Percentiles rank a stretch among this genome's conserved stretches.
These are phyloP conservation scores for Nymphaea thermarum DNA, from an alignment of 164 flowering plant genomes.

Conservation along the genomic window DNA sequence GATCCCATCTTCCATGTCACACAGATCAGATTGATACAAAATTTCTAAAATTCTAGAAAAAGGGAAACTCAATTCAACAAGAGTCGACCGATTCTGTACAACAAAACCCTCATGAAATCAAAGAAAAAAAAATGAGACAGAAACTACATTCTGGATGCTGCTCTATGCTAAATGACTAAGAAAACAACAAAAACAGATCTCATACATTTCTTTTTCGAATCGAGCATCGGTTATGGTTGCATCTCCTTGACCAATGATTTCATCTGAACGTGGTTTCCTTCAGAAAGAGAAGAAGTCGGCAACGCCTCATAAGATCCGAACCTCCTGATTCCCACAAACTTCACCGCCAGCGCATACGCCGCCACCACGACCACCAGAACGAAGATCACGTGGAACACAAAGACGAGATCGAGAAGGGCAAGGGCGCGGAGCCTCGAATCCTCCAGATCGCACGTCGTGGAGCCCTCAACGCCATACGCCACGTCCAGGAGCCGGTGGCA, in stretches of 20 bases:
- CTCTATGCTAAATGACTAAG: not conserved
- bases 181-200: not conserved
- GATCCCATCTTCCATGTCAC: too few relatives aligned
- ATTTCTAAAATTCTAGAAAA: too few relatives aligned
- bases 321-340: constrained; percentile 39
- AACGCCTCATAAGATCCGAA: constrained; percentile 71
- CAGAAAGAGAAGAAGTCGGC: constrained; percentile 22
- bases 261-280: constrained; percentile 50
- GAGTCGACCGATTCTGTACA: not conserved
- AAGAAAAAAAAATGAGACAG: not conserved
- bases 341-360: constrained; percentile 39
- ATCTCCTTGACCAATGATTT: constrained; percentile 8
- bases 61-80: not conserved
- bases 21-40: too few relatives aligned
- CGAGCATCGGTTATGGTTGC: not conserved
- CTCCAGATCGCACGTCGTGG: constrained; percentile 84
- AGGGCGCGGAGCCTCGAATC: constrained; percentile 69
- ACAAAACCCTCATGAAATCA: not conserved
- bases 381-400: constrained; percentile 46
- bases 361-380: constrained; percentile 46
- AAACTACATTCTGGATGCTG: not conserved
- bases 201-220: not conserved
- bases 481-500: constrained; percentile 82
- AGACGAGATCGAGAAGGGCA: constrained; percentile 65
- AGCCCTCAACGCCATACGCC: constrained; percentile 72